Base-by-base conservation (phyloP, 805 yeast genomes). In the Lachancea fermentati region DNA sequence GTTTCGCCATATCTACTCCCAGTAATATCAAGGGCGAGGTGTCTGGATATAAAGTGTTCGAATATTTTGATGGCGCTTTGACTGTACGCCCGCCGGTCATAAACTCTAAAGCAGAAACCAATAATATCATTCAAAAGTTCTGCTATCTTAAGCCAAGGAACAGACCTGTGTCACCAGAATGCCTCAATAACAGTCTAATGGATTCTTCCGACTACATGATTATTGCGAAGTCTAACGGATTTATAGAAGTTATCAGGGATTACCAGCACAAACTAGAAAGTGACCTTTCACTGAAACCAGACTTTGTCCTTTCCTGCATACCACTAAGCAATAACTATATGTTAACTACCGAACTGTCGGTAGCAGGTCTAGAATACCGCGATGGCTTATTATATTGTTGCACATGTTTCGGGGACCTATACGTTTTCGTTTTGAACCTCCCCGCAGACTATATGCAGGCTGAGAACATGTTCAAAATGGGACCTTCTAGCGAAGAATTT, bases 161-260 rank as follows among this genome's bases (percentile, higher is more conserved):
- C n/a, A 45, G 49, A 35, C 34, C 30, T n/a, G 30, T 44, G 11
- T 22, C 35, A 3, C 37, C 48, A 2, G 34, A 18, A 4, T 26
- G 25, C 19, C 15, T 34, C 11, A 40, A 46, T 25, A 19, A 26
- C 5, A 30, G 38, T 12, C 19, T 35, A 4, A 25, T 44, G 31
- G 57, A 57, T 34, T 33, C 42, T 18, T 53, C 56, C 11, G 63
- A 59, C 40, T 58, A 54, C 42, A 37, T 59, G 49, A 24, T 59
- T 11, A 29, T 58, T n/a, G 58, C 53, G 0, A 57, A 51, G 39
- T 49, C 54, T 9, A 52, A 52, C 46, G 62, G 64, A 4, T 38
- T 52, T 15, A 52, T 59, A 14, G 62, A 57, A 35, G 43, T 59
- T n/a, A 42, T 55, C 3, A 41, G 39, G 25, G 57, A 58, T 41